Percentiles rank a stretch among this genome's conserved stretches.
Evolutionary conservation across 495 filamentous ascomycete genomes (phyloP).

Genomic region (Pseudoneurospora amorphoporcata): DNA sequence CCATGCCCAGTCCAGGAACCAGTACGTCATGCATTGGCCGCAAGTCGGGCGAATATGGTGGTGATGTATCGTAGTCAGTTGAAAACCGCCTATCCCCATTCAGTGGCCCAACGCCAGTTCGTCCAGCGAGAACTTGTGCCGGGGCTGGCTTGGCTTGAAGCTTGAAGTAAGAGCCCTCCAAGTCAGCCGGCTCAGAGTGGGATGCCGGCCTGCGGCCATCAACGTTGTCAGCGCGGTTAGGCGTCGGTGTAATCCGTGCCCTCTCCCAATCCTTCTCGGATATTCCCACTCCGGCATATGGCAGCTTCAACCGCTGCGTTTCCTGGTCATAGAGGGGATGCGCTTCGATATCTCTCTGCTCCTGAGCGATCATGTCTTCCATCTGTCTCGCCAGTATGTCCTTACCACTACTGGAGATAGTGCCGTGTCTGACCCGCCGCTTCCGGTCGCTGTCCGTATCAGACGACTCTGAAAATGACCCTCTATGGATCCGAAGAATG

Average conservation of each 20-base stretch:
- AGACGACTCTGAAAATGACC: conserved; percentile 36
- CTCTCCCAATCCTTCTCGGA: conserved; percentile 16
- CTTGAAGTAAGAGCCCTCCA: conserved; percentile 9
- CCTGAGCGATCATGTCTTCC: conserved; percentile 50
- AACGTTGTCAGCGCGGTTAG: conserved; percentile 7
- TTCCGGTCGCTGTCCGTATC: conserved; percentile 35
- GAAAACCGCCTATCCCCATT: conserved; percentile 22
- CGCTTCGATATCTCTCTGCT: conserved; percentile 30
- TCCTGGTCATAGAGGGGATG: conserved; percentile 20
- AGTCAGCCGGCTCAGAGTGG: conserved; percentile 24
- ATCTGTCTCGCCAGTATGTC: conserved; percentile 58
- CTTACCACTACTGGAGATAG: conserved; percentile 31
- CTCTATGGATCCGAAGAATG: conserved; percentile 26
- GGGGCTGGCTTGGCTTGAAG: conserved; percentile 15
- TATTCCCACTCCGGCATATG: conserved; percentile 16
- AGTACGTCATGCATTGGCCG: conserved; percentile 20
- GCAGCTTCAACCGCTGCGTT: conserved; percentile 19
- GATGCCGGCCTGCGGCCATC: conserved; percentile 20
- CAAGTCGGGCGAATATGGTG: conserved; percentile 28
- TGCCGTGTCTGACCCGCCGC: conserved; percentile 25
- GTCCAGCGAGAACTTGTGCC: conserved; percentile 14
- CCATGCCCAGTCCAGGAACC: conserved; percentile 31
- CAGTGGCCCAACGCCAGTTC: conserved; percentile 26
- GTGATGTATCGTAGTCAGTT: conserved; percentile 31
- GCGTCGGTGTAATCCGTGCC: conserved; percentile 7